Percentiles rank a stretch among this genome's conserved stretches.
phyloP scores from a whole-genome alignment of 2,329 filamentous ascomycete genomes.

The Colletotrichum magnum region DNA sequence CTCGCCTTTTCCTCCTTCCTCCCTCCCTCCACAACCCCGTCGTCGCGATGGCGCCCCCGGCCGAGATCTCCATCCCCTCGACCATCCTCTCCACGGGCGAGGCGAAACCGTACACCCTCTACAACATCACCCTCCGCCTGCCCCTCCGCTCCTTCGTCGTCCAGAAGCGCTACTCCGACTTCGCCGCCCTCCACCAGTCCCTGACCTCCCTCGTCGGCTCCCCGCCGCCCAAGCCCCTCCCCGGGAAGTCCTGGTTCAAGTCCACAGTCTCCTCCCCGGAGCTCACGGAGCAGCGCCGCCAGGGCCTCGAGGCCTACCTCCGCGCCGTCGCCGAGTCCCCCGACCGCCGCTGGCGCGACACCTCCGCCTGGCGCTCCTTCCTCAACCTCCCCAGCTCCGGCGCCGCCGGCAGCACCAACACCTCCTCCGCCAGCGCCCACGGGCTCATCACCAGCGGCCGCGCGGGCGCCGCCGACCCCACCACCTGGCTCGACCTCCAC shows the following conservation, averaged over 20 bases:
- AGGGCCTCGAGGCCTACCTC: conserved; percentile 79
- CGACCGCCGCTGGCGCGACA: conserved; percentile 84
- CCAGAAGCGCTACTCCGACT: conserved; percentile 88
- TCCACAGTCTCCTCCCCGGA: conserved; percentile 78
- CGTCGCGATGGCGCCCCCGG: conserved; percentile 71
- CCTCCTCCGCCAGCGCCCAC: conserved; percentile 63
- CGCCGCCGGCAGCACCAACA: conserved; percentile 56
- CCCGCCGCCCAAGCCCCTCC: conserved; percentile 77
- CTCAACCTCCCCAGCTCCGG: conserved; percentile 73
- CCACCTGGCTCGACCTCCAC: conserved; percentile 83
- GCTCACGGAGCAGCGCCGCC: conserved; percentile 79
- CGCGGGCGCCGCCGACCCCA: conserved; percentile 64
- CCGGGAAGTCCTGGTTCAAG: conserved; percentile 83
- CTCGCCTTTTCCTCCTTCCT: neutral
- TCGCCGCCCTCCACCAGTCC: conserved; percentile 74
- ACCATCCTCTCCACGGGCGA: conserved; percentile 69
- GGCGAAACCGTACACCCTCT: conserved; percentile 80
- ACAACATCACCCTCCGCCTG: conserved; percentile 83
- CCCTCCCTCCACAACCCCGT: neutral
- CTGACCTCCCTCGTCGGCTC: conserved; percentile 72
- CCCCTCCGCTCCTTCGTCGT: conserved; percentile 83
- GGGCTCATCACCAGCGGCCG: conserved; percentile 53
- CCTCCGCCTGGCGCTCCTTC: conserved; percentile 80
- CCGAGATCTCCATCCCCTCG: conserved; percentile 78
- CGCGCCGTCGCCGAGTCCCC: conserved; percentile 78